Conservation (phyloP, 1,284 basidiomycete genomes). For the Trichosporon inkin region DNA sequence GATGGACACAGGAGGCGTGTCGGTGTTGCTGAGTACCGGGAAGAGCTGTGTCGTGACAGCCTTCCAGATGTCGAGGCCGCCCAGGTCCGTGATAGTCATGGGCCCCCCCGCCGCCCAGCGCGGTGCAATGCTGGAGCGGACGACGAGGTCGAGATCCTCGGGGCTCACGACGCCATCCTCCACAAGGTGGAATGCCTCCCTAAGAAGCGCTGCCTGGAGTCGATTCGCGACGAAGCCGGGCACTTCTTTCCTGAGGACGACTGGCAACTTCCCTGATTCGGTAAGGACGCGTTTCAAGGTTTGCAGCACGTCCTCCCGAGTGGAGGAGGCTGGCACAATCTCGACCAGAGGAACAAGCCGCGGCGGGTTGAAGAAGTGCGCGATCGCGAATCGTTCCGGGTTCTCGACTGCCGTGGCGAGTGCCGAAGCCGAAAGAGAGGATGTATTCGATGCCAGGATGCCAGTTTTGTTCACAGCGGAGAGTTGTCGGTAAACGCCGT, state of each 20-base stretch:
- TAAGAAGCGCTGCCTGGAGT: slow-evolving; percentile 18
- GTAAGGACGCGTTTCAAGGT: slow-evolving; percentile 6
- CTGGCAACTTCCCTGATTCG: slow-evolving; percentile 15
- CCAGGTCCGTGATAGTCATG: slow-evolving; percentile 17
- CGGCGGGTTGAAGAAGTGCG: slow-evolving; percentile 21
- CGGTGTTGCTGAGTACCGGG: slow-evolving; percentile 10
- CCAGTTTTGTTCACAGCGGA: slow-evolving; percentile 6
- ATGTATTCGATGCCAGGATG: slow-evolving; percentile 19
- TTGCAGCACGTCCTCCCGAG: slow-evolving; percentile 1
- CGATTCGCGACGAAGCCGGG: slow-evolving; percentile 22
- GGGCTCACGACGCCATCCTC: slow-evolving; percentile 16
- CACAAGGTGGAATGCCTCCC: slow-evolving; percentile 16
- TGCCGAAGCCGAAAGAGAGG: slow-evolving; percentile 6
- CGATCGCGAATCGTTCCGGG: slow-evolving; percentile 15
- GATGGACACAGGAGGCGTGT: slow-evolving; percentile 10
- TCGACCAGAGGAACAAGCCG: slow-evolving; percentile 18
- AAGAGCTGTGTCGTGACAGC: slow-evolving; percentile 16
- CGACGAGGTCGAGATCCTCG: slow-evolving; percentile 17
- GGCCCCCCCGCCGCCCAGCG: slow-evolving; percentile 20
- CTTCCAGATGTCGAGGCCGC: slow-evolving; percentile 18
- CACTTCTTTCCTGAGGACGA: slow-evolving; percentile 11
- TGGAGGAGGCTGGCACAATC: slow-evolving; percentile 2
- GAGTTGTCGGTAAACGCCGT: slow-evolving; percentile 9
- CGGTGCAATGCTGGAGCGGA: slow-evolving; percentile 12
- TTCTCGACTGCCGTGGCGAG: slow-evolving; percentile 3